A percentile compares a stretch with the other conserved stretches of the same genome.
phyloP scores from a whole-genome alignment of 495 filamentous ascomycete genomes.

The Chaetomium tenue region DNA sequence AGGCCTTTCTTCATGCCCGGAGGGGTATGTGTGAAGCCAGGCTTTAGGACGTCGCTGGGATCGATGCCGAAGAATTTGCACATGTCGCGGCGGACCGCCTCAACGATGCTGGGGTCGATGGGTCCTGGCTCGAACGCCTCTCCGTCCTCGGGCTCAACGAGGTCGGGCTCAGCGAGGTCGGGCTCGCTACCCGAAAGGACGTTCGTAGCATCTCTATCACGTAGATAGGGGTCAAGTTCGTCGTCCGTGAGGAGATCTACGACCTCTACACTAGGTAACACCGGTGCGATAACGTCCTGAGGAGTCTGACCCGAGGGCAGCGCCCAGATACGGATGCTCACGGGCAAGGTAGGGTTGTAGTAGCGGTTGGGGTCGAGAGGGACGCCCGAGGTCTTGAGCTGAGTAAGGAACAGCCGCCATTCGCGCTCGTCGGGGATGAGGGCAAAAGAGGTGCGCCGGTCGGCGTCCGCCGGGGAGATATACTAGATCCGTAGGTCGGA shows the following conservation, averaged over 20 bases:
- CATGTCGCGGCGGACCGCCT: conserved; percentile 11
- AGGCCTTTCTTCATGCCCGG: conserved; percentile 10
- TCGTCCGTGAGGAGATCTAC: conserved; percentile 12
- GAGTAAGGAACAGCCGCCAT: conserved; percentile 9
- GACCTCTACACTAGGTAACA: conserved; percentile 1
- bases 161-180: not conserved
- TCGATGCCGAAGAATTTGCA: conserved; percentile 14
- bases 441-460: conserved; percentile 8
- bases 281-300: conserved; percentile 3
- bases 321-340: conserved; percentile 8
- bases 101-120: conserved; percentile 14
- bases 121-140: conserved; percentile 12
- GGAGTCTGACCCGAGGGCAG: not conserved
- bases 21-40: conserved; percentile 8
- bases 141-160: conserved; percentile 8
- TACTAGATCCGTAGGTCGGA: conserved; percentile 9
- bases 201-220: not conserved
- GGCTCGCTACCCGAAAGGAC: conserved; percentile 4
- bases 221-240: conserved; percentile 7
- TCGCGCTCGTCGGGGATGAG: conserved; percentile 9
- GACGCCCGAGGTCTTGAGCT: conserved; percentile 10
- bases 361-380: conserved; percentile 9
- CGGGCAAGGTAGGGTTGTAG: conserved; percentile 8
- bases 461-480: conserved; percentile 5
- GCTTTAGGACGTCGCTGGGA: conserved; percentile 12